These are phyloP conservation scores for Lyophyllum shimeji DNA, from an alignment of 768 basidiomycete genomes.

Conservation along the genomic window DNA sequence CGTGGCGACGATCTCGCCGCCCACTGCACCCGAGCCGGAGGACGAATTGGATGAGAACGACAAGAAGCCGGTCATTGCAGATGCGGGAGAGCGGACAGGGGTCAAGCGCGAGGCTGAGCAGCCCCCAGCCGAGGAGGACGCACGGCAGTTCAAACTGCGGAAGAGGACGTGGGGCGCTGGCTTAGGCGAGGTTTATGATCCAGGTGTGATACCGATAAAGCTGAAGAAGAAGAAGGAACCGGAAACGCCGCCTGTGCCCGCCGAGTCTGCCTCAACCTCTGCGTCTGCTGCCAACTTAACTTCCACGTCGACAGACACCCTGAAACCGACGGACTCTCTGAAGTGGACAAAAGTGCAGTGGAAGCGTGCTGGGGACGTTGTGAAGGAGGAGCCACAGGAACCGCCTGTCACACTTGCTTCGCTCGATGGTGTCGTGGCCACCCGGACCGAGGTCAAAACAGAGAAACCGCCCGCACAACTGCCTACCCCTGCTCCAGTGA, in stretches of 20 bases:
- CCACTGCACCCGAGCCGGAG: slow-evolving; percentile 19
- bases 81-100: slow-evolving; percentile 18
- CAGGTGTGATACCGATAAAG: slow-evolving; percentile 65
- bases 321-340: slow-evolving; percentile 17
- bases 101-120: slow-evolving; percentile 39
- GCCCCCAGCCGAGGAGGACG: slow-evolving; percentile 49
- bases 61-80: slow-evolving; percentile 10
- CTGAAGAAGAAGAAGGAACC: slow-evolving; percentile 56
- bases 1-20: slow-evolving; percentile 36
- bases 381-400: slow-evolving; percentile 2
- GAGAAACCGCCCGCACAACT: neutral
- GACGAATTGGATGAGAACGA: slow-evolving; percentile 7
- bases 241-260: slow-evolving; percentile 9
- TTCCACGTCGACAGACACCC: slow-evolving; percentile 5
- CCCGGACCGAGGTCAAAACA: neutral
- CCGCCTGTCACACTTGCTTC: slow-evolving; percentile 22
- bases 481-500: neutral
- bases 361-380: slow-evolving; percentile 23
- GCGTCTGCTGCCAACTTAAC: neutral
- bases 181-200: slow-evolving; percentile 82
- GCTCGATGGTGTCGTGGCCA: slow-evolving; percentile 14
- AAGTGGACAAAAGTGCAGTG: slow-evolving; percentile 38
- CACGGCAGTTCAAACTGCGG: slow-evolving; percentile 63
- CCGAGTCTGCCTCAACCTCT: neutral
- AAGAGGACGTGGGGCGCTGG: slow-evolving; percentile 60